Evolutionary conservation across 208 protist genomes (phyloP), one percentile per base, ranked within the genome.

Genomic region (Trichomonas gallinae): DNA sequence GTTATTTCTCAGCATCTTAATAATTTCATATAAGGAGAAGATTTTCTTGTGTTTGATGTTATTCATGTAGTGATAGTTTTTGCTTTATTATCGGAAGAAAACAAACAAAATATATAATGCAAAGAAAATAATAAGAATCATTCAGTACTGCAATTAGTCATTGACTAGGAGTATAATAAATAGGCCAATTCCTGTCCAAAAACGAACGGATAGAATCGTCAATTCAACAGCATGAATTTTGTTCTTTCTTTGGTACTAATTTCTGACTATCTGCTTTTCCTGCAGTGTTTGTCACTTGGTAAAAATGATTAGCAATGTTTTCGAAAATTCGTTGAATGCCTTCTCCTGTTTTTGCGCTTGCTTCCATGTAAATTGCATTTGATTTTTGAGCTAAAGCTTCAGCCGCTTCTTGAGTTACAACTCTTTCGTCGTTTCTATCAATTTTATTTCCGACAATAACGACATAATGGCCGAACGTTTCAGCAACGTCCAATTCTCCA

Each of bases 391-490:
- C 89, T 40, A 72, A 40, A 26, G 45, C 44, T 45, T 38, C 23
- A 72, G 46, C 89, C 8, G 6, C 45, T 72, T 63, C 44, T 10
- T 6, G 6, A 26, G 46, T 51, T 34, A 96, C 89, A 17, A 44
- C 45, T 17, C 89, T 34, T 72, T 96, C 36, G 10, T 51, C 44
- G 8, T 40, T 23, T 44, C 26, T 40, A 44, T 96, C 89, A 26
- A 63, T 38, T 96, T 96, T 96, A 46, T 96, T 96, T 72, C 89
- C 89, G 44, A 96, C 89, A 40, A 96, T 23, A 38, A 96, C 31
- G 21, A 46, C 83, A 6, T n/a, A 44, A 46, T 89, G 34, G 0
- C 40, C 83, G 23, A 89, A n/a, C 21, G 34, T 89, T 21, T 89
- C n/a, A 44, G 40, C 6, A 46, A 89, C 17, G 26, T 72, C 58